Conservation (phyloP, 768 basidiomycete species). For the Boletales sp. region DNA sequence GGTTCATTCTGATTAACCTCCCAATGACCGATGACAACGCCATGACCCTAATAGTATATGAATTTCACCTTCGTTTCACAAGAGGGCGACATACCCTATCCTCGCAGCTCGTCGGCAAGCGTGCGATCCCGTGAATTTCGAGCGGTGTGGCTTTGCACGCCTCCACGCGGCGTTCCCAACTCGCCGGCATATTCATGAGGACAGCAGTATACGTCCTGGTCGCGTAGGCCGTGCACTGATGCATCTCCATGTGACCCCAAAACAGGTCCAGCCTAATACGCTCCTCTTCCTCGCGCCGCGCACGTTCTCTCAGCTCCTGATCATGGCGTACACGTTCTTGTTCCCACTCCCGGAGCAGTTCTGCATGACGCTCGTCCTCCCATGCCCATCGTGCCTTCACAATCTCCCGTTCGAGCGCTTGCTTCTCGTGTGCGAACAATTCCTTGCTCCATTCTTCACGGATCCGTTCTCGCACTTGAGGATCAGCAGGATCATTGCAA, state of each 20-base stretch:
- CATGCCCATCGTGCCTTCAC: constrained; percentile 15
- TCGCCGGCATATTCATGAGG: constrained; percentile 25
- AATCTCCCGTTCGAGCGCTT: constrained; percentile 4
- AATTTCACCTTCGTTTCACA: neutral
- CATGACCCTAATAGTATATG: constrained; percentile 12
- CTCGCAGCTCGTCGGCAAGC: constrained; percentile 20
- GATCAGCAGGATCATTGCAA: constrained; percentile 18
- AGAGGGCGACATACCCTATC: constrained; percentile 11
- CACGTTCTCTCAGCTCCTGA: constrained; percentile 15
- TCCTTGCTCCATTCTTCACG: constrained; percentile 22
- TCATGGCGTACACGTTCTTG: constrained; percentile 16
- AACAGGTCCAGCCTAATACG: constrained; percentile 18
- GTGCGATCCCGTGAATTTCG: constrained; percentile 19
- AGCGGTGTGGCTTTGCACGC: constrained; percentile 23
- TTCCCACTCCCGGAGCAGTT: constrained; percentile 14
- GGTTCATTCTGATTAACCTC: constrained; percentile 24
- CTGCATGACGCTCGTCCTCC: constrained; percentile 15
- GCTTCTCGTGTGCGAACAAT: constrained; percentile 12
- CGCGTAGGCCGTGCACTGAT: constrained; percentile 26
- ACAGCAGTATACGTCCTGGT: constrained; percentile 29
- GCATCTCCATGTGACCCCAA: constrained; percentile 16
- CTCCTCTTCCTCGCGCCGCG: constrained; percentile 17
- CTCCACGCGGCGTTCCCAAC: constrained; percentile 18
- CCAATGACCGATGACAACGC: constrained; percentile 25
- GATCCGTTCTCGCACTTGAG: constrained; percentile 17